Base-by-base conservation (phyloP, 2,329 filamentous ascomycete genomes). In the Knufia fluminis region DNA sequence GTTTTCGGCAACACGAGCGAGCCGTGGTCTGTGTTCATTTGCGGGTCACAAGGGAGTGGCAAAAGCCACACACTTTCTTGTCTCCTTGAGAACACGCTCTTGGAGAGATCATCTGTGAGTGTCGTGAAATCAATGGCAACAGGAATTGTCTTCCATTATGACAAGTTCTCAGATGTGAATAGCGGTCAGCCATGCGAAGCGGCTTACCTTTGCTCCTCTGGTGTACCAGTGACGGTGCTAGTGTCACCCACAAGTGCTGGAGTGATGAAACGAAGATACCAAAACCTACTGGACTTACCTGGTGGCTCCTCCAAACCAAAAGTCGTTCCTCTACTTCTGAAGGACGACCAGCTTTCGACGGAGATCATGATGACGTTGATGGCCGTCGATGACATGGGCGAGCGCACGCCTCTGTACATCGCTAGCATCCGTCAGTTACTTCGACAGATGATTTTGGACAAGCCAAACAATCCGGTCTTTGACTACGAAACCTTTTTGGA, bases 81-180 rank as follows among this genome's bases (percentile, higher is more conserved):
- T 56, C 65, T 83, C 42, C 65, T 82, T 0, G 78, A 78, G 39
- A 65, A 66, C 17, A 55, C 60, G 1, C 60, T 71, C 1, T 45
- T 68, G 4, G 0, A 46, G 1, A 51, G 57, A 80, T 0, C 77
- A 80, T 47, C 76, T 79, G 55, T 82, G 75, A 53, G 75, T 76
- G 62, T 62, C 0, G 65, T 82, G 1, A 68, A 70, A 0, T 65
- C 66, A 0, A 78, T 79, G 0, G 64, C 83, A 0, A 77, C 78
- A 0, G 80, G 77, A 0, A 63, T 85, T 0, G 75, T 85, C 0
- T 84, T 85, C 43, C 79, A 85, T 53, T 85, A 81, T 51, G 78
- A 82, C 54, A 72, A 71, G 0, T 78, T 77, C 52, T 68, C 71
- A 12, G 75, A 71, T 0, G 8, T 31, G 28, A 43, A 46, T 16